These are phyloP conservation scores for Candida qinlingensis DNA, from an alignment of 805 yeast species.

Conservation along the genomic window DNA sequence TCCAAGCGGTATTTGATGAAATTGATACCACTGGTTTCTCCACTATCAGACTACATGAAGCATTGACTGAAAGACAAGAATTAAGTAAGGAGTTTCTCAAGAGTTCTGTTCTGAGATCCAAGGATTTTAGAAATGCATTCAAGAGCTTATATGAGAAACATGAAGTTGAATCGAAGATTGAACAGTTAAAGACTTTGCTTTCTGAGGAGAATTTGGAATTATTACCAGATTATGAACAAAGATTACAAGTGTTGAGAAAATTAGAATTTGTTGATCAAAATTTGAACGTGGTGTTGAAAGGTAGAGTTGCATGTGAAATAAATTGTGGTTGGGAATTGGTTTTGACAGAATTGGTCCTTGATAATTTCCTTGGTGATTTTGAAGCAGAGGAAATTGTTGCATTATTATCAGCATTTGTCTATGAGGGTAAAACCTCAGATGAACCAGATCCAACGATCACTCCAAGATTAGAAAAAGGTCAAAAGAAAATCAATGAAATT, in stretches of 20 bases:
- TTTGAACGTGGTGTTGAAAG: slow-evolving; percentile 78
- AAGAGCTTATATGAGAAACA: slow-evolving; percentile 41
- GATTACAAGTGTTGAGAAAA: slow-evolving; percentile 71
- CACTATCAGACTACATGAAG: slow-evolving; percentile 31
- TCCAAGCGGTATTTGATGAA: slow-evolving; percentile 40
- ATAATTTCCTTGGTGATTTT: slow-evolving; percentile 87
- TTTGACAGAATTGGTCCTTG: slow-evolving; percentile 82
- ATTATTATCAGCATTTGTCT: slow-evolving; percentile 82
- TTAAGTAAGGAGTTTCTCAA: slow-evolving; percentile 28
- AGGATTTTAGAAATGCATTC: slow-evolving; percentile 41
- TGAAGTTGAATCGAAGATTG: slow-evolving; percentile 45
- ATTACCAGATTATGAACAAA: slow-evolving; percentile 89
- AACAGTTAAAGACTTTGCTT: slow-evolving; percentile 50
- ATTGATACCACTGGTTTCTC: slow-evolving; percentile 34
- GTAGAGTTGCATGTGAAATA: slow-evolving; percentile 90
- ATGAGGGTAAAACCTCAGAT: slow-evolving; percentile 67
- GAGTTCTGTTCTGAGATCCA: slow-evolving; percentile 30
- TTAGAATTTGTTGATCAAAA: slow-evolving; percentile 75
- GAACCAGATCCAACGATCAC: slow-evolving; percentile 60
- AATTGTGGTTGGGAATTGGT: slow-evolving; percentile 89
- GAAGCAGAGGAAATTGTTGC: slow-evolving; percentile 98
- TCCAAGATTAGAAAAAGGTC: slow-evolving; percentile 75
- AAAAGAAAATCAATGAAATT: slow-evolving; percentile 61
- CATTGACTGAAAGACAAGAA: slow-evolving; percentile 33
- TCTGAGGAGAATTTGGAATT: slow-evolving; percentile 87